Evolutionary conservation across 371 early-diverging fungal species (phyloP).

Genomic region (Haplosporangium sp.): DNA sequence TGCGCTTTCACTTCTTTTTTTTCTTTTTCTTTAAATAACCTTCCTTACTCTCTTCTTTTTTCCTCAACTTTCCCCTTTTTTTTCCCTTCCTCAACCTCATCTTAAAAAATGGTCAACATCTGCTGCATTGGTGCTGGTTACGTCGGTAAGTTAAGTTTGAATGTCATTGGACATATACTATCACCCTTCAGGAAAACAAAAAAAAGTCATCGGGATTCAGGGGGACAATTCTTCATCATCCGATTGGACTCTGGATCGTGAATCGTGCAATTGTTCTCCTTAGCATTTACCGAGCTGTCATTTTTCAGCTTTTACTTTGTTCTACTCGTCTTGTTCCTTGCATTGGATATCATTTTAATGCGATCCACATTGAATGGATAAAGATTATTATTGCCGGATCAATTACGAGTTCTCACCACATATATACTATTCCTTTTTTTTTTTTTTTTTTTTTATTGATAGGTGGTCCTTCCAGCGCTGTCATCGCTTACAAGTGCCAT

Average conservation of each 20-base stretch:
- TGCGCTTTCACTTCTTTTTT: too few species aligned
- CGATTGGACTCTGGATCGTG: too few species aligned
- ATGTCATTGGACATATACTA: not conserved
- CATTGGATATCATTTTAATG: too few species aligned
- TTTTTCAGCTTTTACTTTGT: too few species aligned
- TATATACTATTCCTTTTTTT: not conserved
- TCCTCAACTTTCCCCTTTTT: not conserved
- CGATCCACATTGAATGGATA: too few species aligned
- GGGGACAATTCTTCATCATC: too few species aligned
- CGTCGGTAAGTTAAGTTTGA: slow-evolving; percentile 26
- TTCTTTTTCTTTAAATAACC: not conserved
- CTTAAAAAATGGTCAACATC: slow-evolving; percentile 29
- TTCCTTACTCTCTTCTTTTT: not conserved
- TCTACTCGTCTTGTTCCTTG: too few species aligned
- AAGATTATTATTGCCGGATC: not conserved
- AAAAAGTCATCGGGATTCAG: too few species aligned
- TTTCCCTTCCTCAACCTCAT: not conserved
- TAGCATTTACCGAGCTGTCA: too few species aligned
- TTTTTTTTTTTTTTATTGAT: not conserved
- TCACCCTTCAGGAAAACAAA: too few species aligned
- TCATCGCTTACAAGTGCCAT: slow-evolving; percentile 84
- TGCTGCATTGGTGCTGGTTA: slow-evolving; percentile 49
- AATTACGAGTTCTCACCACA: not conserved
- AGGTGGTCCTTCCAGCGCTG: slow-evolving; percentile 84
- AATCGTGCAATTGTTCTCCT: too few species aligned